Evolutionary conservation across 2,329 filamentous ascomycete genomes (phyloP).

Genomic region (Zasmidium citrigriseum): DNA sequence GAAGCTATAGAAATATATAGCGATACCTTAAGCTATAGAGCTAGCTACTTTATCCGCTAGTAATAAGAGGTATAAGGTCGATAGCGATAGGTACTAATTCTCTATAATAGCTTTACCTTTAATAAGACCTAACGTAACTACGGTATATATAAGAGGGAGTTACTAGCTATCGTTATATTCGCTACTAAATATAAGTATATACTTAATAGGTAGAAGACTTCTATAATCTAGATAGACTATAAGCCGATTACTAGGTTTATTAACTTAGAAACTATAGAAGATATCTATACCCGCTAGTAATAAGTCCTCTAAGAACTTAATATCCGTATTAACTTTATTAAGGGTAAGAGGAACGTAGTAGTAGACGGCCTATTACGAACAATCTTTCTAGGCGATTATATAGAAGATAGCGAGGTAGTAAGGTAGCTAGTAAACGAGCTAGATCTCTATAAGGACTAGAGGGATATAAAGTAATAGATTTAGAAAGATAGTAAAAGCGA

Average conservation of each 20-base stretch:
- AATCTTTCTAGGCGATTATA: background rate
- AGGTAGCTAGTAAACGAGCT: background rate
- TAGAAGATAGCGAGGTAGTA: too few species aligned
- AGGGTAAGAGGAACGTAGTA: background rate
- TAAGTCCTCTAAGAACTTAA: background rate
- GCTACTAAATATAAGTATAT: background rate
- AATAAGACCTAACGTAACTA: background rate
- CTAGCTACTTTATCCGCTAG: background rate
- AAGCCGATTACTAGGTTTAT: background rate
- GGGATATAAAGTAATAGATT: background rate
- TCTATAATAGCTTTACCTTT: background rate
- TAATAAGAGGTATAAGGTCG: background rate
- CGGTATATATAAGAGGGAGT: background rate
- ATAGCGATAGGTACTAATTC: background rate
- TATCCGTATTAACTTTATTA: background rate
- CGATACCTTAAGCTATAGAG: background rate
- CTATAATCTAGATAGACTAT: background rate
- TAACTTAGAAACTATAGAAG: background rate
- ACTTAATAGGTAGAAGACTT: background rate
- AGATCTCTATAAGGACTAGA: background rate
- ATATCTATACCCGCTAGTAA: background rate
- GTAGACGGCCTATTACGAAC: background rate
- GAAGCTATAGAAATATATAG: background rate
- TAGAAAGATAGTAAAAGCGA: background rate
- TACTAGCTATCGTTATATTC: background rate